Evolutionary conservation across 106 monocot species (phyloP), one percentile per base, ranked within the genome.

Genomic region (Hemerocallis citrina): DNA sequence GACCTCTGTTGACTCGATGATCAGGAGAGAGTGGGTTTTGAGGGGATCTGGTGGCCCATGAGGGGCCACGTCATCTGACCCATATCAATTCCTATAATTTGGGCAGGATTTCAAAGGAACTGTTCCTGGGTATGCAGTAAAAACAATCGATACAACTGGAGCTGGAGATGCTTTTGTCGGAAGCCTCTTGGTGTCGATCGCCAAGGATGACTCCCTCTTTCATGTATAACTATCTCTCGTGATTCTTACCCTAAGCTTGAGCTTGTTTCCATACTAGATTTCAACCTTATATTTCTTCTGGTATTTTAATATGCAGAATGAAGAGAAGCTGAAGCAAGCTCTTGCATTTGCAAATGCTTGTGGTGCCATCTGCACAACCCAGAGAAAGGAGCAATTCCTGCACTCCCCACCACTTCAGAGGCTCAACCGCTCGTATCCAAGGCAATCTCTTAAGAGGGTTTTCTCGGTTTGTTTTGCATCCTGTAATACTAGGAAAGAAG

Each of bases 131-230:
- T 81, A 63, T 44, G 4, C 63, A 41, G 81, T 81, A 25, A 69
- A 77, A 0, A 81, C 81, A 13, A 55, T 81, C 3, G 81, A 77
- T 23, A 81, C 81, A 37, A 81, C 81, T 8, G 76, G 81, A 36
- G 81, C 81, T 13, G 81, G 81, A 2, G 81, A 81, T 69, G 81
- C 81, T 36, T 81, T 81, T 48, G 76, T 81, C 16, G 81, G 81
- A 41, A 27, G 76, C 11, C 71, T 81, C 11, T 65, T 81, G 8
- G 44, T 73, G 20, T 77, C 72, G 5, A 69, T 81, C 60, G 76
- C 81, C 21, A 77, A 72, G 45, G 72, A 81, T 40, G 47, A 47
- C 64, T 68, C 76, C 3, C 30, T 81, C 45, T 81, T 81, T 19
- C 44, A 77, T 56, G 81, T 81, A 13, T 16, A 50, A 21, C 11